Evolutionary conservation across 805 yeast species (phyloP).

Genomic region (Cyberlindnera japonica): DNA sequence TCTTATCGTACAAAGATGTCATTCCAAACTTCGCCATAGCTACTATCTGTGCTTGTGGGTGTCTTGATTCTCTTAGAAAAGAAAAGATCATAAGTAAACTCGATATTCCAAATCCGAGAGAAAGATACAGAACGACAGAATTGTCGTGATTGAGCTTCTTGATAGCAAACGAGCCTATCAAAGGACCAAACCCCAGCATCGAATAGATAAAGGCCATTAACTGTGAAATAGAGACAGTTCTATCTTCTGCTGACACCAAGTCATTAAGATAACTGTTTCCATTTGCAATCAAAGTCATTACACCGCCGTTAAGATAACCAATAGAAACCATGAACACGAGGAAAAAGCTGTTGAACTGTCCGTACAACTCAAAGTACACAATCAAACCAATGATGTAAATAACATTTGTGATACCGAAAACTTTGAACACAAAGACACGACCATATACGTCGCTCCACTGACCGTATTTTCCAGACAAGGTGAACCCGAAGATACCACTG

Average conservation of each 20-base stretch:
- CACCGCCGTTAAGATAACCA: slow-evolving; percentile 23
- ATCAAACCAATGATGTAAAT: slow-evolving; percentile 13
- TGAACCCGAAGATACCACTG: slow-evolving; percentile 22
- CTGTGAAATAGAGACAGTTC: slow-evolving; percentile 19
- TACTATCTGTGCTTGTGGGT: slow-evolving; percentile 19
- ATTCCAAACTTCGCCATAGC: slow-evolving; percentile 10
- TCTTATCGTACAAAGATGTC: neutral
- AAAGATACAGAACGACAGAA: slow-evolving; percentile 5
- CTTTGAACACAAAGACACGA: slow-evolving; percentile 22
- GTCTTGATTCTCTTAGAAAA: slow-evolving; percentile 18
- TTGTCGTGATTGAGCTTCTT: slow-evolving; percentile 10
- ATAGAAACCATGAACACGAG: slow-evolving; percentile 13
- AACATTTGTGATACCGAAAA: slow-evolving; percentile 16
- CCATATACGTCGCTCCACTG: slow-evolving; percentile 25
- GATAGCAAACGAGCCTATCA: slow-evolving; percentile 22
- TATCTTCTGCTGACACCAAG: slow-evolving; percentile 15
- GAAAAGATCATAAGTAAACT: slow-evolving; percentile 7
- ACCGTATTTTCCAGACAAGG: slow-evolving; percentile 23
- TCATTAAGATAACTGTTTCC: slow-evolving; percentile 27
- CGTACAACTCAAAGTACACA: too few relatives aligned
- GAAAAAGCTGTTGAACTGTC: too few relatives aligned
- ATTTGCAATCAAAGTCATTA: slow-evolving; percentile 25
- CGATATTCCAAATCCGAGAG: slow-evolving; percentile 9
- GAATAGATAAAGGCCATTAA: slow-evolving; percentile 26
- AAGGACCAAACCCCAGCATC: slow-evolving; percentile 24